phyloP scores from a whole-genome alignment of 768 basidiomycete genomes.

The Coprinopsis sp. region DNA sequence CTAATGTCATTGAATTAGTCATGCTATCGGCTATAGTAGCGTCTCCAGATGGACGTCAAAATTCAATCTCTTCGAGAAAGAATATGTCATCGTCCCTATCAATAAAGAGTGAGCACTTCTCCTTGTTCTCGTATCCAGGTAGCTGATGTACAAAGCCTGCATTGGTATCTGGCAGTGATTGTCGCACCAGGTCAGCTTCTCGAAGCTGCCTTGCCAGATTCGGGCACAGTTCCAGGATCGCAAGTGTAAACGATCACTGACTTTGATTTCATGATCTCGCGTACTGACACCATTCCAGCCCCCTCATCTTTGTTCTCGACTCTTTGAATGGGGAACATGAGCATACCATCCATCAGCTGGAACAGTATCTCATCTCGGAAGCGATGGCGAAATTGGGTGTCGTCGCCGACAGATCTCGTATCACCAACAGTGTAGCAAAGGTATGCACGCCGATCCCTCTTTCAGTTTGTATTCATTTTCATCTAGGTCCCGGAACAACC shows the following conservation, averaged over 20 bases:
- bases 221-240: not conserved
- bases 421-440: no score
- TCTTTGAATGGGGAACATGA: constrained; percentile 76
- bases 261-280: no score
- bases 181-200: constrained; percentile 67
- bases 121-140: not conserved
- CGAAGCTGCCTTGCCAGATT: constrained; percentile 28
- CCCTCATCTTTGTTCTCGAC: constrained; percentile 84
- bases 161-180: constrained; percentile 97
- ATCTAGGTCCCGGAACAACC: constrained; percentile 79
- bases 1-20: no score
- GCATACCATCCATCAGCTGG: constrained; percentile 56
- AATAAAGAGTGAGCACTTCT: constrained; percentile 76
- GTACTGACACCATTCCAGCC: constrained; percentile 37
- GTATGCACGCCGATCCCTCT: constrained; percentile 31
- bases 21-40: constrained; percentile 69
- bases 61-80: constrained; percentile 83
- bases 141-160: constrained; percentile 50
- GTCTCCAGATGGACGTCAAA: constrained; percentile 94
- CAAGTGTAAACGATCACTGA: no score
- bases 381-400: constrained; percentile 63
- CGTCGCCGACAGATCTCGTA: constrained; percentile 16
- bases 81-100: constrained; percentile 90
- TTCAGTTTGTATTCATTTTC: constrained; percentile 35
- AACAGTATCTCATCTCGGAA: constrained; percentile 67